A percentile compares a stretch with the other conserved stretches of the same genome.
phyloP scores from a whole-genome alignment of 441 rosid species.

The Syzygium syzygioides region DNA sequence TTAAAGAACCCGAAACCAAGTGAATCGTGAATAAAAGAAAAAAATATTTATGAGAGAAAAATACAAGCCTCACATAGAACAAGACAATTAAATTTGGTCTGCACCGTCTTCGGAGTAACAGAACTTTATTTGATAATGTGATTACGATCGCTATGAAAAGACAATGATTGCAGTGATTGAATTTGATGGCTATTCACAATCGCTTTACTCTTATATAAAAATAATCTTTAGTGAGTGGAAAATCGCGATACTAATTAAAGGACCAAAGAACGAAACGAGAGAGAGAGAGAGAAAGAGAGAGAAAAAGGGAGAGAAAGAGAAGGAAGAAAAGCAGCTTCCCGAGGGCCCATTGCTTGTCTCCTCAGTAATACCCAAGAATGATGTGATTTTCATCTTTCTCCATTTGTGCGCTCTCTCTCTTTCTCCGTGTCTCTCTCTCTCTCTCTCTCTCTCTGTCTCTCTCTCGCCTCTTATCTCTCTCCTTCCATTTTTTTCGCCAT shows the following conservation, averaged over 20 bases:
- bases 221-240: slow-evolving; percentile 15
- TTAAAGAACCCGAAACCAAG: not conserved
- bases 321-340: slow-evolving; percentile 1
- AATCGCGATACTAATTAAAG: slow-evolving; percentile 6
- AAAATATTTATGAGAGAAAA: not conserved
- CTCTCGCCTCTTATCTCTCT: not conserved
- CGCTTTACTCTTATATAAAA: not conserved
- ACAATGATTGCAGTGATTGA: slow-evolving; percentile 30
- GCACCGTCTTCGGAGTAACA: slow-evolving; percentile 8
- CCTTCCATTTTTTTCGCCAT: not conserved
- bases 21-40: not conserved
- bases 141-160: slow-evolving; percentile 16
- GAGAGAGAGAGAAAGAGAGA: slow-evolving; percentile 10
- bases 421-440: slow-evolving; percentile 4
- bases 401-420: slow-evolving; percentile 11
- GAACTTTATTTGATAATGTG: not conserved
- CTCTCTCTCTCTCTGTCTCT: slow-evolving; percentile 3
- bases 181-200: slow-evolving; percentile 24
- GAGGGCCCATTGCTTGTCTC: slow-evolving; percentile 7
- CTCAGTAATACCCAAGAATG: slow-evolving; percentile 3
- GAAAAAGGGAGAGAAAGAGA: not conserved
- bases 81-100: not conserved
- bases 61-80: not conserved
- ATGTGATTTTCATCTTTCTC: slow-evolving; percentile 40
- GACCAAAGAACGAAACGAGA: not conserved